Conservation (phyloP, 805 yeast genomes). For the Debaryomyces prosopidis region DNA sequence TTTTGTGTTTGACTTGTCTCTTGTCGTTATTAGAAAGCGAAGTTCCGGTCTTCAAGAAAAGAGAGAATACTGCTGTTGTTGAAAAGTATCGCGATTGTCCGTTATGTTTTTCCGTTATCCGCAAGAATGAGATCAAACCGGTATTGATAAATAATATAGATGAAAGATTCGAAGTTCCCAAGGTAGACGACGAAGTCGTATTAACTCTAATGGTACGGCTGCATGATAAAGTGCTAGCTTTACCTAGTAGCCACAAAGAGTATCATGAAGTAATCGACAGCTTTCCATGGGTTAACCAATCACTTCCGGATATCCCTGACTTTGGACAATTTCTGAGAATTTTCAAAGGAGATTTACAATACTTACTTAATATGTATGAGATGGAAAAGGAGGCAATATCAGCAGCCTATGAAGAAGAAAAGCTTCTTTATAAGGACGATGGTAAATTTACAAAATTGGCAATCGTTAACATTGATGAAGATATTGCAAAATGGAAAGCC, state of each 20-base stretch:
- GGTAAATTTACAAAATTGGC: slow-evolving; percentile 59
- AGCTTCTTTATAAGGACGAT: slow-evolving; percentile 58
- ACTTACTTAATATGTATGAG: slow-evolving; percentile 54
- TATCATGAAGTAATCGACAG: slow-evolving; percentile 32
- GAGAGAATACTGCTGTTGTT: slow-evolving; percentile 34
- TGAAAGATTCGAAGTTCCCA: slow-evolving; percentile 59
- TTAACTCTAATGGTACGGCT: slow-evolving; percentile 62
- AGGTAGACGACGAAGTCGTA: slow-evolving; percentile 51
- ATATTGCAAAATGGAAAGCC: slow-evolving; percentile 38
- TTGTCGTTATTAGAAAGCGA: slow-evolving; percentile 66
- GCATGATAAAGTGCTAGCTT: slow-evolving; percentile 49
- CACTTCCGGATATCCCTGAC: slow-evolving; percentile 18
- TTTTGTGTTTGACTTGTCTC: slow-evolving; percentile 82
- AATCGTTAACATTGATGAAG: slow-evolving; percentile 49
- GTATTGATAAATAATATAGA: slow-evolving; percentile 53
- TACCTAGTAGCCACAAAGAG: slow-evolving; percentile 38
- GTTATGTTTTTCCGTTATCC: slow-evolving; percentile 59
- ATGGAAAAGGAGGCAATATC: slow-evolving; percentile 58
- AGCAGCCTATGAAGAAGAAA: slow-evolving; percentile 56
- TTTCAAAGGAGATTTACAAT: slow-evolving; percentile 61
- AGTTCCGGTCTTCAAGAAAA: slow-evolving; percentile 38
- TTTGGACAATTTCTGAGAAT: slow-evolving; percentile 57
- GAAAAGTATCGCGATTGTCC: slow-evolving; percentile 75
- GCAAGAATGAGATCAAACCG: slow-evolving; percentile 61
- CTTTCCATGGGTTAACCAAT: slow-evolving; percentile 55